phyloP scores from a whole-genome alignment of 2,329 filamentous ascomycete species.

The Verticillium tricorpus region DNA sequence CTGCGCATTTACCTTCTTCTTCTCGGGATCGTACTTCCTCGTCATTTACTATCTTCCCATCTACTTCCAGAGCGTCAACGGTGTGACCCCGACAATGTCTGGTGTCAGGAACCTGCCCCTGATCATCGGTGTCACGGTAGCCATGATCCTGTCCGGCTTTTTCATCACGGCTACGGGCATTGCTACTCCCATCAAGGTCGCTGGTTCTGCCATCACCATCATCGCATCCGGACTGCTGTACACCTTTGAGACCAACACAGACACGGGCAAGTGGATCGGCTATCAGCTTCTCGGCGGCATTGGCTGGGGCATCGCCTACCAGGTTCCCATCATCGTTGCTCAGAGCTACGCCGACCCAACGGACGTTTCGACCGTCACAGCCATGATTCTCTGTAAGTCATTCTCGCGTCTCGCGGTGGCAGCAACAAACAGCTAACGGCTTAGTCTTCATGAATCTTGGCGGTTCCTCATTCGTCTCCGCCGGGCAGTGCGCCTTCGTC shows the following conservation, averaged over 20 bases:
- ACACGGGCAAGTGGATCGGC: slow-evolving; percentile 34
- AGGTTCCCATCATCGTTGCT: slow-evolving; percentile 39
- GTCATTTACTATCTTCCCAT: slow-evolving; percentile 36
- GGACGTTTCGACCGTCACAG: slow-evolving; percentile 42
- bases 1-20: slow-evolving; percentile 29
- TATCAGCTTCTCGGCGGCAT: slow-evolving; percentile 38
- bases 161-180: slow-evolving; percentile 35
- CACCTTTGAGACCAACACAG: slow-evolving; percentile 29
- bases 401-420: too few species aligned
- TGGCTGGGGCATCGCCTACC: slow-evolving; percentile 37
- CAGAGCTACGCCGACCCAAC: slow-evolving; percentile 36
- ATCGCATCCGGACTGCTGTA: slow-evolving; percentile 37
- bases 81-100: slow-evolving; percentile 30
- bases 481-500: slow-evolving; percentile 47
- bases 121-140: slow-evolving; percentile 30
- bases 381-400: slow-evolving; percentile 33
- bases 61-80: slow-evolving; percentile 42
- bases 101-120: slow-evolving; percentile 36
- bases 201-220: slow-evolving; percentile 25
- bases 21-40: slow-evolving; percentile 24
- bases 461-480: slow-evolving; percentile 44
- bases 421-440: neutral
- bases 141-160: slow-evolving; percentile 26
- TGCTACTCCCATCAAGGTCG: slow-evolving; percentile 38
- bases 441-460: slow-evolving; percentile 34